Evolutionary conservation across 805 yeast genomes (phyloP).

Genomic region (Saccharomycopsis selenospora): DNA sequence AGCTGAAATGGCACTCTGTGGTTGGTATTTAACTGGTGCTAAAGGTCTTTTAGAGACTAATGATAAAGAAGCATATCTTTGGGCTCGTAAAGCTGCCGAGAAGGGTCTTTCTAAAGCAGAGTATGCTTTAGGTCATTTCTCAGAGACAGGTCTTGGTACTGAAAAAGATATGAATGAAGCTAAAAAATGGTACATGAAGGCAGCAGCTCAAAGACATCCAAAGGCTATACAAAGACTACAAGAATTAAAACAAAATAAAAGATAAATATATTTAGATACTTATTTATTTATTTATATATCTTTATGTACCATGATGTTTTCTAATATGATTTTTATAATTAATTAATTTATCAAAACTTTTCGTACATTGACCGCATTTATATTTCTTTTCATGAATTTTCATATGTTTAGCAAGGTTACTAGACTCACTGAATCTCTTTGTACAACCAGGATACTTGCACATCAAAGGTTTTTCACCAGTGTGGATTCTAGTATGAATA

Average conservation of each 20-base stretch:
- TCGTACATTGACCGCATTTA: slow-evolving; percentile 14
- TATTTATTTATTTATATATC: neutral
- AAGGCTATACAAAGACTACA: slow-evolving; percentile 36
- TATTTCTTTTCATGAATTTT: slow-evolving; percentile 53
- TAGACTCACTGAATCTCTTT: slow-evolving; percentile 80
- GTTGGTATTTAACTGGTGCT: slow-evolving; percentile 73
- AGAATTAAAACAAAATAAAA: slow-evolving; percentile 8
- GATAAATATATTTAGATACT: neutral
- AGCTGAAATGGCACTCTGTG: slow-evolving; percentile 65
- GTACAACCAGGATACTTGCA: slow-evolving; percentile 80
- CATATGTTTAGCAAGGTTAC: slow-evolving; percentile 84
- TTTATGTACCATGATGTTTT: slow-evolving; percentile 7
- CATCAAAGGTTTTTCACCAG: slow-evolving; percentile 80
- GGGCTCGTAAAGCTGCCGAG: slow-evolving; percentile 60
- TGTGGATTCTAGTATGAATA: slow-evolving; percentile 78
- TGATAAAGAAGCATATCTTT: slow-evolving; percentile 57
- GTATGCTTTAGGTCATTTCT: slow-evolving; percentile 61
- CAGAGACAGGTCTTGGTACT: slow-evolving; percentile 60
- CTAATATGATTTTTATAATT: slow-evolving; percentile 15
- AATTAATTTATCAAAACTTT: slow-evolving; percentile 18
- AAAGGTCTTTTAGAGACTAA: slow-evolving; percentile 44
- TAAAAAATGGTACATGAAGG: slow-evolving; percentile 43
- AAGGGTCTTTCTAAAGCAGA: slow-evolving; percentile 56
- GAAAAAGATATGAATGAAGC: slow-evolving; percentile 38
- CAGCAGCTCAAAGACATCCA: slow-evolving; percentile 56